Evolutionary conservation across 352 stramenopile genomes (phyloP), one percentile per base, ranked within the genome.

Genomic region (Pelagophyceae sp.): DNA sequence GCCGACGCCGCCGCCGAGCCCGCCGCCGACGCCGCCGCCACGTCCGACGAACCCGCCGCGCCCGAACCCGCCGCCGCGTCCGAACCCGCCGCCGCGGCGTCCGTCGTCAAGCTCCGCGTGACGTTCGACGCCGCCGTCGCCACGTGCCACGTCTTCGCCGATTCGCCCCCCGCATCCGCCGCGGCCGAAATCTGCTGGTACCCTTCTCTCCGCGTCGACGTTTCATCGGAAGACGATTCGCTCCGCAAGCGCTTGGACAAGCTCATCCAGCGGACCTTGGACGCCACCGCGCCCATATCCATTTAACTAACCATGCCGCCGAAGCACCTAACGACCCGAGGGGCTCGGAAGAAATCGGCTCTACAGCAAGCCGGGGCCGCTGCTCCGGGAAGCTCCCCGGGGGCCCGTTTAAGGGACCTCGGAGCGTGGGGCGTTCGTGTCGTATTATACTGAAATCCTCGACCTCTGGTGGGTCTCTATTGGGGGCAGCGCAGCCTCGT

Each of bases 191-290:
- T 1, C 15, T 1, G 5, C 29, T n/a, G 15, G 27, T 15, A 15
- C n/a, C 29, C 29, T 3, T 27, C 37, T 1, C 20, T 74, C 35
- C 38, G 35, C 67, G 67, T 58, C 37, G 67, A 74, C 67, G 67
- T 74, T 37, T 20, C 67, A 1, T 74, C 67, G 15, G 67, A 74
- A 11, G 67, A 74, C 38, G 67, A 74, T 37, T 0, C 67, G 11
- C 67, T 74, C 35, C 67, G 67, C 33, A 11, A n/a, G 35, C 67
- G 67, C 20, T 37, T 74, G 15, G 17, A 25, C 17, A 51, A 3
- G n/a, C 67, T 74, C 35, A 17, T 74, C 67, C 5, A 74, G 23
- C 67, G 67, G 0, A n/a, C 38, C 11, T n/a, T 74, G 15, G 20
- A 32, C 33, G 67, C 38, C 5, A 37, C 35, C 15, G 6, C 17